Evolutionary conservation across 2,329 filamentous ascomycete species (phyloP), one percentile per base, ranked within the genome.

Genomic region (Colletotrichum salicis): DNA sequence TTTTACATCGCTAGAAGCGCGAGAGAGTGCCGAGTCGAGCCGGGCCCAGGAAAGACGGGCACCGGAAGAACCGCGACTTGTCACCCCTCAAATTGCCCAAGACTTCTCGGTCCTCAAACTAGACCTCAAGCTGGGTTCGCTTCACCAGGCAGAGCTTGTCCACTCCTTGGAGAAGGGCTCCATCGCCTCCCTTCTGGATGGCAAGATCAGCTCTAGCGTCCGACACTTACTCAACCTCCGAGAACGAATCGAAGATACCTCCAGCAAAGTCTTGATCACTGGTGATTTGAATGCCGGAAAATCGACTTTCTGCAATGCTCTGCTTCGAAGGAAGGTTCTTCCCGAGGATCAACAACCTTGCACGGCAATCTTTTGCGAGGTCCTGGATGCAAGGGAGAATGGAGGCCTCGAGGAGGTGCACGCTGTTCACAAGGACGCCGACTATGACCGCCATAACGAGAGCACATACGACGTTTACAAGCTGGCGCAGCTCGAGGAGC

Each of bases 301-400:
- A 80, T 99, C 96, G 4, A 99, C 96, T 1, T 99, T 99, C 78
- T 99, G 96, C 84, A 99, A 99, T 82, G 96, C 96, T n/a, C 86
- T 99, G 2, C 84, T 99, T 52, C 92, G 96, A 72, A 91, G 95
- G 73, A 98, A 98, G 82, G 90, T 99, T 33, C 84, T 99, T 4
- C 96, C 96, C 0, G 96, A 98, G 82, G 96, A 99, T 77, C 96
- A 99, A 81, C 96, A 98, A 79, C 96, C 96, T 1, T 99, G 96
- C 82, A 99, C 96, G 2, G 96, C 94, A 82, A 97, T 99, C 69
- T 99, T 99, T 83, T 99, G 96, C 80, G 96, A 99, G 80, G 96
- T 99, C 2, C 83, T 99, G 70, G 95, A 99, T 82, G 93, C 94
- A 5, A 90, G 94, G 75, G 95, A 98, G 80, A 99, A 99, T 78